phyloP scores from a whole-genome alignment of 768 basidiomycete genomes.

The Symmetrospora coprosmae region DNA sequence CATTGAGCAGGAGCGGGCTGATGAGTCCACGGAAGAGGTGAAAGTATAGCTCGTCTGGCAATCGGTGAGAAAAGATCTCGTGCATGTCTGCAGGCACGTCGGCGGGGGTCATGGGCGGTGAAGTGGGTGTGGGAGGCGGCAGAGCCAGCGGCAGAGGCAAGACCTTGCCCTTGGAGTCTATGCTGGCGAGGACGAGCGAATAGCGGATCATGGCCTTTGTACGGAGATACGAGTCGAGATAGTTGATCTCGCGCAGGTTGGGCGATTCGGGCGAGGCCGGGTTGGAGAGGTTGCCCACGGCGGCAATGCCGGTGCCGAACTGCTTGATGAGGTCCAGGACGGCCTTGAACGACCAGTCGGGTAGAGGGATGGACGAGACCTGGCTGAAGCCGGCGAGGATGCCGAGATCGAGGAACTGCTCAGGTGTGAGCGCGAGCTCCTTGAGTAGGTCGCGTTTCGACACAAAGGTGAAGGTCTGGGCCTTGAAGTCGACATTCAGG shows the following conservation, averaged over 20 bases:
- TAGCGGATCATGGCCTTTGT: slow-evolving; percentile 84
- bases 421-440: slow-evolving; percentile 55
- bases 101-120: slow-evolving; percentile 53
- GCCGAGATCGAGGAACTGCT: slow-evolving; percentile 87
- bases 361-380: slow-evolving; percentile 42
- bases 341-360: slow-evolving; percentile 35
- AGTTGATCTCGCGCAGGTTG: slow-evolving; percentile 61
- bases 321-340: slow-evolving; percentile 28
- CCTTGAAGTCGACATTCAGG: slow-evolving; percentile 64
- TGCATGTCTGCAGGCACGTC: slow-evolving; percentile 85
- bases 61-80: slow-evolving; percentile 82
- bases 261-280: slow-evolving; percentile 56
- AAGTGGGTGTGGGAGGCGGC: slow-evolving; percentile 34
- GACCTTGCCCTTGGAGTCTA: slow-evolving; percentile 39
- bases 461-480: slow-evolving; percentile 58
- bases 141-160: slow-evolving; percentile 45
- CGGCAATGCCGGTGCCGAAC: slow-evolving; percentile 32
- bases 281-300: too few species aligned
- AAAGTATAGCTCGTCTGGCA: slow-evolving; percentile 93
- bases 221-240: slow-evolving; percentile 72
- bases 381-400: slow-evolving; percentile 82
- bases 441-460: slow-evolving; percentile 62
- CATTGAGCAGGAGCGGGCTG: slow-evolving; percentile 78
- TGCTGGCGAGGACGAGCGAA: slow-evolving; percentile 74
- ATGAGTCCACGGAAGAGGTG: slow-evolving; percentile 86